These are phyloP conservation scores for Angomonas ambiguus DNA, from an alignment of 208 protist species.

Conservation along the genomic window DNA sequence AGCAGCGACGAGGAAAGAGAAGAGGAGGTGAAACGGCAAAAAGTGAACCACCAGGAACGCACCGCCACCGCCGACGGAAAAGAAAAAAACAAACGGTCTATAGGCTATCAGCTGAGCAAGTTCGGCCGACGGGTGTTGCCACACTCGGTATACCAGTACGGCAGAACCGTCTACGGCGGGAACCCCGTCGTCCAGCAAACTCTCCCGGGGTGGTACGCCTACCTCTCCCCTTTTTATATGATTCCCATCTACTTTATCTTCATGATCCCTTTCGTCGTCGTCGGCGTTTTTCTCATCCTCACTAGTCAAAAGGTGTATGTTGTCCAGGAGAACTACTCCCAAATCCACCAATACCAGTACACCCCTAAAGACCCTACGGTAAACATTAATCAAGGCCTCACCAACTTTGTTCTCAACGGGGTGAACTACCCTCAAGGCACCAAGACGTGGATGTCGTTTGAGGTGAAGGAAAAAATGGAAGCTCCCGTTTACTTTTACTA, in stretches of 20 bases:
- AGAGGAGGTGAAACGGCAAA: too few species aligned
- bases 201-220: slow-evolving; percentile 55
- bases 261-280: slow-evolving; percentile 43
- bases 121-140: slow-evolving; percentile 15
- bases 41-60: too few species aligned
- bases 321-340: slow-evolving; percentile 44
- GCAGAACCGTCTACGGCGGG: slow-evolving; percentile 71
- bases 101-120: background rate
- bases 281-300: slow-evolving; percentile 41
- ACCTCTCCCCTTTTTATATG: slow-evolving; percentile 41
- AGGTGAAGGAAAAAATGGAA: slow-evolving; percentile 57
- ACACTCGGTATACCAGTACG: slow-evolving; percentile 38
- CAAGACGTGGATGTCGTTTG: slow-evolving; percentile 53
- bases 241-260: slow-evolving; percentile 49
- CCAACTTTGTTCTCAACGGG: slow-evolving; percentile 47
- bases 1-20: background rate
- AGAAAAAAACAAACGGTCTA: slow-evolving; percentile 13
- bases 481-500: slow-evolving; percentile 97
- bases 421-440: slow-evolving; percentile 56
- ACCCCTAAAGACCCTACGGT: slow-evolving; percentile 44
- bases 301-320: slow-evolving; percentile 22
- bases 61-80: background rate
- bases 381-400: slow-evolving; percentile 68
- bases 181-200: slow-evolving; percentile 75
- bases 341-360: slow-evolving; percentile 80